Evolutionary conservation across 192 early-diverging fungal species (phyloP), one percentile per base, ranked within the genome.

Genomic region (Coemansia sp.): DNA sequence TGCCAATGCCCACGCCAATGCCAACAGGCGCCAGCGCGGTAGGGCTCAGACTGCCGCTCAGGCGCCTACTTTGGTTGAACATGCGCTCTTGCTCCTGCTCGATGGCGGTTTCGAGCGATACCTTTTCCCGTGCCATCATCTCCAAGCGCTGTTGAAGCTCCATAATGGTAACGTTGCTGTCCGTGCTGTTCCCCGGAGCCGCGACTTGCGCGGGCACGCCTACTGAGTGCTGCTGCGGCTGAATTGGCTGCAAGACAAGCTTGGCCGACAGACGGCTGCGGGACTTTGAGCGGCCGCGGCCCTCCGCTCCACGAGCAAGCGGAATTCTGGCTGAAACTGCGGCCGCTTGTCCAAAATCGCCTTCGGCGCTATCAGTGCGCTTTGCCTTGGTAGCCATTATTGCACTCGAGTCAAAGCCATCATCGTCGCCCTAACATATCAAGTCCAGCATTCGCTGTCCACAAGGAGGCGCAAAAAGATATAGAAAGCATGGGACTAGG

Each of bases 71-170:
- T 54, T 86, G 78, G 66, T 95, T 95, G 42, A 95, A 91, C 52
- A 94, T 86, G 47, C 89, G 90, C 70, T 94, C 91, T 60, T 93
- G 90, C 56, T 94, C 91, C 61, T 92, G 89, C 59, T 95, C 93
- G 54, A 95, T 71, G 11, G 90, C 86, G 49, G 83, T 84, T 51
- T 95, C 93, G 79, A 95, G 84, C 35, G 91, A 85, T 53, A 92
- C 82, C 70, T 94, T 95, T 66, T 95, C 93, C 53, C 85, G 82
- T 58, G 93, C 88, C 30, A 95, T 78, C 74, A 77, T 67, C 53
- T 90, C 88, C 27, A 90, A 56, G 17, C 85, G 82, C 56, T 85
- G 84, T 54, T 87, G 82, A 32, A 88, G 74, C 49, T 87, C 70
- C 1, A 40, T 47, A 32, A 78, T 64, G 30, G 68, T 70, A 7